Percentiles rank a stretch among this genome's conserved stretches.
Conservation (phyloP, 2,329 filamentous ascomycete species). For the Aspergillus terreus region DNA sequence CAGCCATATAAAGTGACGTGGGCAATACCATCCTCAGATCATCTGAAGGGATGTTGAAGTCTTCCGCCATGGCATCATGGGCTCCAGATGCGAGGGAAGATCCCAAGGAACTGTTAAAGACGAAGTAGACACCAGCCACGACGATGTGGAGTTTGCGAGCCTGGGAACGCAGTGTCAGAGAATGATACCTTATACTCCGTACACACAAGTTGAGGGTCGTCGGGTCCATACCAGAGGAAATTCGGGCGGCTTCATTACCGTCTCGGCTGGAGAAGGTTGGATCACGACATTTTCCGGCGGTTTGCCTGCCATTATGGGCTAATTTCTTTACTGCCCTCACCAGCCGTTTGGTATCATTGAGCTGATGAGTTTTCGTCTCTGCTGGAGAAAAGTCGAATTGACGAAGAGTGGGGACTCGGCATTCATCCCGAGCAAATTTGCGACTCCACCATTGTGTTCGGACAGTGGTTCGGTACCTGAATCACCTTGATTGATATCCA, state of each 20-base stretch:
- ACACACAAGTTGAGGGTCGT: neutral
- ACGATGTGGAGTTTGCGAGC: slow-evolving; percentile 12
- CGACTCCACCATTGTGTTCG: neutral
- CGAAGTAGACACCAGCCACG: slow-evolving; percentile 13
- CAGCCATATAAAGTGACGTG: slow-evolving; percentile 27
- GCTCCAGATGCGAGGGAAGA: slow-evolving; percentile 18
- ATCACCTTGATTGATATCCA: no score
- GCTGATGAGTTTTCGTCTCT: neutral
- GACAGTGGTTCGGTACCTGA: no score
- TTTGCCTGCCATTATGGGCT: neutral
- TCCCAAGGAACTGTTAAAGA: slow-evolving; percentile 17
- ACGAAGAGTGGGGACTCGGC: neutral
- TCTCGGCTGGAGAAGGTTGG: neutral
- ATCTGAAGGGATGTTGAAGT: slow-evolving; percentile 12
- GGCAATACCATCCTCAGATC: slow-evolving; percentile 24
- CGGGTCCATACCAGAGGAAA: neutral
- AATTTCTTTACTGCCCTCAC: neutral
- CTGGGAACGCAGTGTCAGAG: neutral
- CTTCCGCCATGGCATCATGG: slow-evolving; percentile 10
- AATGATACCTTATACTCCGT: neutral
- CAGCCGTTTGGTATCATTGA: neutral
- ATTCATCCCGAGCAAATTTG: neutral
- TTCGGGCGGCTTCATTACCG: neutral
- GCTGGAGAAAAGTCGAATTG: neutral
- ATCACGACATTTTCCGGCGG: neutral